Percentiles rank a stretch among this genome's conserved stretches.
phyloP scores from a whole-genome alignment of 352 stramenopile genomes.

The Phytophthora sojae region DNA sequence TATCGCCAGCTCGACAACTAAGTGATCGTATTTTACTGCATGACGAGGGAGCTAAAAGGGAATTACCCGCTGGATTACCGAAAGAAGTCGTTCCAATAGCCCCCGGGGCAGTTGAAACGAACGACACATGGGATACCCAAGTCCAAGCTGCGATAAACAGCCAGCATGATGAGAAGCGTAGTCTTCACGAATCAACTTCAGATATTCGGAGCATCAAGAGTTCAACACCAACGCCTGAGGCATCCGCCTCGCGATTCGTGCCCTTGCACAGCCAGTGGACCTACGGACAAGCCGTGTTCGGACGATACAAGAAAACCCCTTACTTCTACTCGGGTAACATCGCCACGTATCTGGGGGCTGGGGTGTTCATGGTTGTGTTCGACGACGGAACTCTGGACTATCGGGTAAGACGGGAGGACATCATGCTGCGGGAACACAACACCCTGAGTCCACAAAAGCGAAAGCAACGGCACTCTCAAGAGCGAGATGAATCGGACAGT shows the following conservation, averaged over 20 bases:
- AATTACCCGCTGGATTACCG: conserved; percentile 1
- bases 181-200: neutral
- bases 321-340: conserved; percentile 86
- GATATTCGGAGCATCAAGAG: neutral
- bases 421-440: conserved; percentile 50
- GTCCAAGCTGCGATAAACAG: conserved; percentile 5
- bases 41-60: conserved; percentile 12
- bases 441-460: conserved; percentile 4
- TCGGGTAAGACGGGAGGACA: conserved; percentile 70
- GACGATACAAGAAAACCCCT: conserved; percentile 73
- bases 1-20: conserved; percentile 15
- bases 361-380: conserved; percentile 83
- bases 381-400: conserved; percentile 82
- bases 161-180: conserved; percentile 2
- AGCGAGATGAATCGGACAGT: conserved; percentile 6
- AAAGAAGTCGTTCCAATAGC: conserved; percentile 4
- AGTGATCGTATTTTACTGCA: conserved; percentile 23
- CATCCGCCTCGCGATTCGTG: conserved; percentile 45
- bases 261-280: conserved; percentile 65
- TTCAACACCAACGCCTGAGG: neutral
- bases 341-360: conserved; percentile 70
- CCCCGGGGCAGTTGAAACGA: neutral
- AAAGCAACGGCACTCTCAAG: conserved; percentile 10
- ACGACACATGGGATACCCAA: conserved; percentile 6
- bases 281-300: conserved; percentile 70